A percentile compares a stretch with the other conserved stretches of the same genome.
These are phyloP conservation scores for Leucoagaricus sp. DNA, from an alignment of 1,284 basidiomycete species.

Conservation along the genomic window DNA sequence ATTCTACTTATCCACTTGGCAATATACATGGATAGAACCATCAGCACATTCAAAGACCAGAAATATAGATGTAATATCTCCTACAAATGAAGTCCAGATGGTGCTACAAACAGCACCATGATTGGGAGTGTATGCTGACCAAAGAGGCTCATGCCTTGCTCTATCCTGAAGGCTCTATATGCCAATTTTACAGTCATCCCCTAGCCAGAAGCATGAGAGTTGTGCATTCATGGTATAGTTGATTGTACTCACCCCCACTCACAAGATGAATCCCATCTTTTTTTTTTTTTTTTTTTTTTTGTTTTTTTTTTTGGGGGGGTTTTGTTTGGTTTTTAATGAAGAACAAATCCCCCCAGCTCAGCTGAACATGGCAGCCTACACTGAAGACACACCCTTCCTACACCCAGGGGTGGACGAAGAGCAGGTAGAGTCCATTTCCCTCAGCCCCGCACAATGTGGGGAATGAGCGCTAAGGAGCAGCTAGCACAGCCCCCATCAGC, in stretches of 20 bases:
- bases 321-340: too few species aligned
- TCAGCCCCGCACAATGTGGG: too few species aligned
- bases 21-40: conserved; percentile 1
- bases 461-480: too few species aligned
- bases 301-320: too few species aligned
- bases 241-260: neutral
- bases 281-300: too few species aligned
- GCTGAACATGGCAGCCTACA: too few species aligned
- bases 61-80: neutral
- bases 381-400: too few species aligned
- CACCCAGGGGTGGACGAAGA: too few species aligned
- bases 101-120: neutral
- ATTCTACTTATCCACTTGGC: neutral
- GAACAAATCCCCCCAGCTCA: too few species aligned
- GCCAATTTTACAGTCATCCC: neutral
- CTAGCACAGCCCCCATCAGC: too few species aligned
- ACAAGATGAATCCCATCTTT: neutral
- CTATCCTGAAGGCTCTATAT: neutral
- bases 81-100: neutral
- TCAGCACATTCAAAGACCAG: neutral
- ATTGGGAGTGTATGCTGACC: neutral
- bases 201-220: neutral
- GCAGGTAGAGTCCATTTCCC: too few species aligned
- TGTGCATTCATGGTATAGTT: neutral
- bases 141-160: neutral